These are phyloP conservation scores for Zymoseptoria crescenta DNA, from an alignment of 2,329 filamentous ascomycete genomes.

Conservation along the genomic window DNA sequence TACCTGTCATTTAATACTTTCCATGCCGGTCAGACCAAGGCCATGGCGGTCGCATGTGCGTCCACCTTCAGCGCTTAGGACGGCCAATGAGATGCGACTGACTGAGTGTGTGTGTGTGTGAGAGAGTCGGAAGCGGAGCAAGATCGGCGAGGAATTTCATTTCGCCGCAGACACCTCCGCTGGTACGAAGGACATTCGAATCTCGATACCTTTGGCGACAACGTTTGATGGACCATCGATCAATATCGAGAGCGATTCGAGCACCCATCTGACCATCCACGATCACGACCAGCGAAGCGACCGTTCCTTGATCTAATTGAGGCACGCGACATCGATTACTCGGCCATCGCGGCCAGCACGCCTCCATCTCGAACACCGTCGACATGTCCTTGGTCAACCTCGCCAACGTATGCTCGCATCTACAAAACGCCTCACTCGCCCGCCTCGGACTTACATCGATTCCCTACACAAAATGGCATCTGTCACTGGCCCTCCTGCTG, in stretches of 20 bases:
- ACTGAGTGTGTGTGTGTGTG: not conserved
- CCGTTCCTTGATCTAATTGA: not conserved
- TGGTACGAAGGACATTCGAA: not conserved
- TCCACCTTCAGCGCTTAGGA: conserved; percentile 4
- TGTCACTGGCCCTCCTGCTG: conserved; percentile 64
- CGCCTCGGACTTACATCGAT: conserved; percentile 78
- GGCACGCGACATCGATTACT: not conserved
- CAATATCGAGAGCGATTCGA: not conserved
- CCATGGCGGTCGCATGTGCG: not conserved
- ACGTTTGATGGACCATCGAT: not conserved
- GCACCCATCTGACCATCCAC: not conserved
- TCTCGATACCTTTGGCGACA: not conserved
- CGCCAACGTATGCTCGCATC: conserved; percentile 75
- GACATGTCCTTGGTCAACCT: conserved; percentile 67
- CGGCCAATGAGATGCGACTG: conserved; percentile 1
- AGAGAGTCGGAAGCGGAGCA: not conserved
- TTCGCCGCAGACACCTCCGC: not conserved
- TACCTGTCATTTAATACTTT: not conserved
- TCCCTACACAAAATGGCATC: conserved; percentile 71
- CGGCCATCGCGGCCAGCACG: not conserved
- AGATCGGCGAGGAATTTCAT: too few species aligned
- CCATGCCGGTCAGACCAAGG: not conserved
- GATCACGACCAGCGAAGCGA: not conserved
- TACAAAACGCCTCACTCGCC: conserved; percentile 82
- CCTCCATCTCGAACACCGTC: not conserved